phyloP scores from a whole-genome alignment of 2,329 filamentous ascomycete species.

The Didymella arachidicola region DNA sequence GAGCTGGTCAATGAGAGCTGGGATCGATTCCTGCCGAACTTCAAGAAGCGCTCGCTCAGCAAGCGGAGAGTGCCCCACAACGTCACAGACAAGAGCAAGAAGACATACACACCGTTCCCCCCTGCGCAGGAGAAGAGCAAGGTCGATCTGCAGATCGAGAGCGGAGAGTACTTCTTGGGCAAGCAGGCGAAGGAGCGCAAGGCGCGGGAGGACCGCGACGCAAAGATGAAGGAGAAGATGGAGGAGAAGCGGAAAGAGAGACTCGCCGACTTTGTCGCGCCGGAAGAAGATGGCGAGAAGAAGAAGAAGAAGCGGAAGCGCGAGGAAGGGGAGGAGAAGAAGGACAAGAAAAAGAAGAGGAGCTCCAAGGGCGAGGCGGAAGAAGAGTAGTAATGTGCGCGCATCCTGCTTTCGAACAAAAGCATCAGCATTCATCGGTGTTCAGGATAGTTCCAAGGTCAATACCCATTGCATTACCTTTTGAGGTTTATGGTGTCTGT shows the following conservation, averaged over 20 bases:
- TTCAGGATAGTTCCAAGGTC: slow-evolving; percentile 33
- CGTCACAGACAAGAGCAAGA: slow-evolving; percentile 92
- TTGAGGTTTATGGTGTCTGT: background rate
- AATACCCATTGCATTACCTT: slow-evolving; percentile 30
- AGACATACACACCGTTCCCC: slow-evolving; percentile 95
- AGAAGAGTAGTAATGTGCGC: slow-evolving; percentile 20
- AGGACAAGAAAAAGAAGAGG: slow-evolving; percentile 49
- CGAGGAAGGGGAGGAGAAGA: slow-evolving; percentile 60
- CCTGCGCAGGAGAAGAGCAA: slow-evolving; percentile 98
- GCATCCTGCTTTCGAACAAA: background rate
- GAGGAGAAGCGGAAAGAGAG: slow-evolving; percentile 86
- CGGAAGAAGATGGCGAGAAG: slow-evolving; percentile 72
- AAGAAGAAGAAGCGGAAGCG: slow-evolving; percentile 56
- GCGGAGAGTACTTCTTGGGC: slow-evolving; percentile 92
- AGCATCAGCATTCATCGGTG: slow-evolving; percentile 33
- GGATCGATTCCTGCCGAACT: slow-evolving; percentile 96
- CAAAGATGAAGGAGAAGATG: slow-evolving; percentile 86
- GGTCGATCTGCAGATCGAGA: slow-evolving; percentile 97
- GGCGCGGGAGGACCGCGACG: slow-evolving; percentile 78
- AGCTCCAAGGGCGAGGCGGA: slow-evolving; percentile 39
- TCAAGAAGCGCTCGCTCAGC: slow-evolving; percentile 90
- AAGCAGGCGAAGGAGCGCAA: slow-evolving; percentile 91
- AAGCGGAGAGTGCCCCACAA: slow-evolving; percentile 83
- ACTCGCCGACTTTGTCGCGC: slow-evolving; percentile 85
- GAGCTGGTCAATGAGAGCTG: slow-evolving; percentile 87